Evolutionary conservation across 441 rosid genomes (phyloP), one percentile per base, ranked within the genome.

Genomic region (Adansonia rubrostipa): DNA sequence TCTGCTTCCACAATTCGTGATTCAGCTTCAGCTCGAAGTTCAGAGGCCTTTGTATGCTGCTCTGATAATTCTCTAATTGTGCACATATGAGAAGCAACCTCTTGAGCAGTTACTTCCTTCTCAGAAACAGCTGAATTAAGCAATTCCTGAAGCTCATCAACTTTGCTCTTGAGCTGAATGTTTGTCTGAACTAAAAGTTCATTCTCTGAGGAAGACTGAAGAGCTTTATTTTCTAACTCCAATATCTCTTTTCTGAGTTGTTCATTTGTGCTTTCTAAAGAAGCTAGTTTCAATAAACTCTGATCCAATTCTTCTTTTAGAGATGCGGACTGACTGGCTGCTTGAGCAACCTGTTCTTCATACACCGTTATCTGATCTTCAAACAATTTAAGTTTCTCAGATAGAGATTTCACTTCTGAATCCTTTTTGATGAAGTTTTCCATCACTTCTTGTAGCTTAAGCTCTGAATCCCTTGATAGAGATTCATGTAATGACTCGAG

Each of bases 121-220:
- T 95, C 97, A n/a, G 87, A 87, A 77, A 81, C 70, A 72, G 89
- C 82, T 70, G 92, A 78, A 80, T 81, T 83, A 33, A 93, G 84
- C 84, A 87, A 77, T 76, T 87, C 93, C 75, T 92, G 87, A 78
- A 95, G 94, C 79, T 95, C 98, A 67, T 89, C 88, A 51, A 93
- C 82, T 85, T 86, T 91, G 77, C 77, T 82, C 79, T 90, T 91
- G 24, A 95, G 94, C 77, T 95, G 97, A 79, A 80, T 87, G 86
- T 92, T 97, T 58, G 97, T 91, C 87, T 87, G 94, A 42, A 84
- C 91, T 61, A 95, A 83, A 51, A 91, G 87, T 77, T 92, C 92
- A 78, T 84, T 93, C 65, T 95, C 97, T 50, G 92, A 89, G 65
- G 75, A 80, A 54, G 92, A 82, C 81, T 84, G 91, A 48, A 89